These are phyloP conservation scores for Stachybotrys elegans DNA, from an alignment of 2,329 filamentous ascomycete genomes.

Conservation along the genomic window DNA sequence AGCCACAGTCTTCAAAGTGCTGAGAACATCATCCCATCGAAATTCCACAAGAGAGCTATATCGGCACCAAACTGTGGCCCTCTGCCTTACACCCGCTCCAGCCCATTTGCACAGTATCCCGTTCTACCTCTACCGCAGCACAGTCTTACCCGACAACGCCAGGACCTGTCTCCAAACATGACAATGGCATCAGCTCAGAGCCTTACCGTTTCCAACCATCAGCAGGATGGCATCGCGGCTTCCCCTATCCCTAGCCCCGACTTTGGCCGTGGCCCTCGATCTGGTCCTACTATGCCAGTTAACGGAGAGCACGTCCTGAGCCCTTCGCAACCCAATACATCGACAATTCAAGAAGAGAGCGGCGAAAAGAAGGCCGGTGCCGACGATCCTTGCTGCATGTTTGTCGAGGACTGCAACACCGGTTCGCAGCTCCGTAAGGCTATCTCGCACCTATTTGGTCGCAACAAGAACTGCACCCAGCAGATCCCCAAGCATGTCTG, in stretches of 20 bases:
- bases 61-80: conserved; percentile 43
- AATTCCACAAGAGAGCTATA: conserved; percentile 41
- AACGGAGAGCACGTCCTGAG: too few relatives aligned
- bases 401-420: conserved; percentile 52
- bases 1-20: too few relatives aligned
- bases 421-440: conserved; percentile 64
- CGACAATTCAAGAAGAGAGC: conserved; percentile 5
- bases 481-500: conserved; percentile 65
- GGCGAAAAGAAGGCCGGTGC: too few relatives aligned
- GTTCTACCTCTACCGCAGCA: conserved; percentile 13
- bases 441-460: conserved; percentile 76
- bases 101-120: conserved; percentile 9
- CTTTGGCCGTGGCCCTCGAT: too few relatives aligned
- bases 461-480: conserved; percentile 74
- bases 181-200: too few relatives aligned
- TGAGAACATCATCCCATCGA: conserved; percentile 18
- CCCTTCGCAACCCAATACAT: neutral
- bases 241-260: too few relatives aligned
- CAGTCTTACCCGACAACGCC: too few relatives aligned
- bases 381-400: conserved; percentile 43
- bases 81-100: conserved; percentile 5
- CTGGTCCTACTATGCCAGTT: too few relatives aligned
- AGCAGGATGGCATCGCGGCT: too few relatives aligned
- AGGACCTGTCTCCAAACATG: too few relatives aligned
- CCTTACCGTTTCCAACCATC: too few relatives aligned